Conservation (phyloP, 2,329 filamentous ascomycete genomes). For the Aureobasidium sp. region DNA sequence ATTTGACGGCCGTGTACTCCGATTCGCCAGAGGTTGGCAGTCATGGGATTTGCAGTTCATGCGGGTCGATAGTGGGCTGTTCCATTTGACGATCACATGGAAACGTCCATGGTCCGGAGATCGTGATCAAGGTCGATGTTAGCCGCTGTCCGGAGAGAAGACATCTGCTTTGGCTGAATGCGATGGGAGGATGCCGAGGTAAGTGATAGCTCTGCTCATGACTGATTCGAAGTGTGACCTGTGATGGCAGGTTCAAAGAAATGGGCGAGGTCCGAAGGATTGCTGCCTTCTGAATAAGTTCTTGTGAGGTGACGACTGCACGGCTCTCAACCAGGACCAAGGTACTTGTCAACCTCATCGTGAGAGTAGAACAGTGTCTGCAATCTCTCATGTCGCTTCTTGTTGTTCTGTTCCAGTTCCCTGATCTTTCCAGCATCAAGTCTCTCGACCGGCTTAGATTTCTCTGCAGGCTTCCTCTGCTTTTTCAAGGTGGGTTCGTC, state of each 20-base stretch:
- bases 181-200: background rate
- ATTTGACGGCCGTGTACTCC: too few relatives aligned
- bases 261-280: background rate
- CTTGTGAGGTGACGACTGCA: too few relatives aligned
- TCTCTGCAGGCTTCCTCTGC: conserved; percentile 11
- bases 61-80: background rate
- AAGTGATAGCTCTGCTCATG: background rate
- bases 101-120: background rate
- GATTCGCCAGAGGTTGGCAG: background rate
- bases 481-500: conserved; percentile 21
- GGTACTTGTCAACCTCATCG: conserved; percentile 80
- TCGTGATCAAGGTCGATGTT: background rate
- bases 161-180: background rate
- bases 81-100: background rate
- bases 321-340: conserved; percentile 55
- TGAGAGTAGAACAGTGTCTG: conserved; percentile 77
- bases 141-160: background rate
- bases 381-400: conserved; percentile 50
- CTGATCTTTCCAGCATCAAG: conserved; percentile 77
- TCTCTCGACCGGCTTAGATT: conserved; percentile 33
- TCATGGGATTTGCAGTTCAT: conserved; percentile 1
- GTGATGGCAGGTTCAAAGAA: background rate
- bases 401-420: conserved; percentile 67
- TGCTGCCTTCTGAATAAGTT: background rate
- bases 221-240: background rate